phyloP scores from a whole-genome alignment of 1,284 basidiomycete species.

The Apiotrichum sp. region DNA sequence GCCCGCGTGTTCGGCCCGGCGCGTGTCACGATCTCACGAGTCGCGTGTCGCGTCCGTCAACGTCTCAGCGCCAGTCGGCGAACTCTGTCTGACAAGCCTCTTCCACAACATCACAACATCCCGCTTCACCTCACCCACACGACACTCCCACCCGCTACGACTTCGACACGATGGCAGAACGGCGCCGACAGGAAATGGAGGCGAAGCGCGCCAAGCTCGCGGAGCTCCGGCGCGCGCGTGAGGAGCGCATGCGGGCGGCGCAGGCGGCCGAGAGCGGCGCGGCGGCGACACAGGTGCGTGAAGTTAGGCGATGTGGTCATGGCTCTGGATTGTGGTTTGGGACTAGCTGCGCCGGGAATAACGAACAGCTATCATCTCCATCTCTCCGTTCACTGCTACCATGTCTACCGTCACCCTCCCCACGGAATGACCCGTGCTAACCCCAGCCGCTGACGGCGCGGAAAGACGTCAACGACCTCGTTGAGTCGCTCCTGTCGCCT shows the following conservation, averaged over 20 bases:
- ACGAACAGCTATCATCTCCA: too few relatives aligned
- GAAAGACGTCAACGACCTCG: slow-evolving; percentile 63
- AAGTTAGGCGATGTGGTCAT: neutral
- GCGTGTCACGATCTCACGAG: too few relatives aligned
- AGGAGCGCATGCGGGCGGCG: slow-evolving; percentile 36
- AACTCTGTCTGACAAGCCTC: too few relatives aligned
- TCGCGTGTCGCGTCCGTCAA: too few relatives aligned
- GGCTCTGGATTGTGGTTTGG: too few relatives aligned
- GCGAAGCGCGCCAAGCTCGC: slow-evolving; percentile 83
- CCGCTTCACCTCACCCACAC: neutral
- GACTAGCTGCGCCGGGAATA: too few relatives aligned
- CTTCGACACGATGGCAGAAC: slow-evolving; percentile 33
- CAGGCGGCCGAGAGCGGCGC: slow-evolving; percentile 21
- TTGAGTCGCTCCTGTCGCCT: slow-evolving; percentile 56
- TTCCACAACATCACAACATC: too few relatives aligned
- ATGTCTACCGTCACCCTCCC: neutral
- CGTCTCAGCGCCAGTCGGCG: too few relatives aligned
- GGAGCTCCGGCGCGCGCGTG: slow-evolving; percentile 51
- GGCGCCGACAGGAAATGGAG: slow-evolving; percentile 74
- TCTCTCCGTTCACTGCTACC: too few relatives aligned
- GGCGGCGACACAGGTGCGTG: neutral
- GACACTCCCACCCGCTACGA: neutral
- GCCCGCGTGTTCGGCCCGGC: too few relatives aligned
- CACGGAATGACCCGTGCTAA: neutral
- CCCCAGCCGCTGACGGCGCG: slow-evolving; percentile 20